Evolutionary conservation across 805 yeast species (phyloP), one percentile per base, ranked within the genome.

Genomic region (Groenewaldozyma tartarivorans): DNA sequence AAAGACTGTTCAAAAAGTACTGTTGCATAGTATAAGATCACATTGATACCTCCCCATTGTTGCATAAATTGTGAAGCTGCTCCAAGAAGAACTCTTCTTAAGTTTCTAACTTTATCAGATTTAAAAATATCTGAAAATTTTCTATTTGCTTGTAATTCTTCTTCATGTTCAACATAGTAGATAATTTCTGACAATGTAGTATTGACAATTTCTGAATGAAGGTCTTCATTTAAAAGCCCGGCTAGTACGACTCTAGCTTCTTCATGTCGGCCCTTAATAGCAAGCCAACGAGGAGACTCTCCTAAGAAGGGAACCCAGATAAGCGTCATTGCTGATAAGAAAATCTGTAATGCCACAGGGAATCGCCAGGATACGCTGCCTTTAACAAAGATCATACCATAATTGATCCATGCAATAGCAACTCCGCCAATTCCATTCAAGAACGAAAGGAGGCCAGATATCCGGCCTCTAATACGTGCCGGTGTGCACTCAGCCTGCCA

Each of bases 341-440:
- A 77, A 26, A 77, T 44, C 59, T 79, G 87, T 53, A 79, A 62
- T 1, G 81, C 77, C 44, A 79, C 69, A 7, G 87, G 85, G 53
- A 80, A 69, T 65, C 86, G 72, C 84, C 85, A 80, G 15, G 77
- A 66, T 22, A 67, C 31, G 15, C 32, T 36, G 36, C 19, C 18
- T 7, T 29, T 24, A 16, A n/a, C 26, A 19, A 16, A 35, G 16
- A 33, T 16, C 26, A 43, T 22, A 3, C 35, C 43, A 27, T 18
- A 43, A 33, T 43, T 43, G 21, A 43, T 29, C 46, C 46, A 43
- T 39, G 36, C 16, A 44, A 18, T 15, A 40, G 5, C 13, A 33
- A 37, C n/a, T 29, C 30, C 11, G 37, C 40, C 17, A 20, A 13
- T 13, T 36, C 24, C 38, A 36, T 13, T 11, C 20, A 19, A n/a